A percentile compares a stretch with the other conserved stretches of the same genome.
Conservation (phyloP, 192 early-diverging fungal species). For the Gamsiella multidivaricata region DNA sequence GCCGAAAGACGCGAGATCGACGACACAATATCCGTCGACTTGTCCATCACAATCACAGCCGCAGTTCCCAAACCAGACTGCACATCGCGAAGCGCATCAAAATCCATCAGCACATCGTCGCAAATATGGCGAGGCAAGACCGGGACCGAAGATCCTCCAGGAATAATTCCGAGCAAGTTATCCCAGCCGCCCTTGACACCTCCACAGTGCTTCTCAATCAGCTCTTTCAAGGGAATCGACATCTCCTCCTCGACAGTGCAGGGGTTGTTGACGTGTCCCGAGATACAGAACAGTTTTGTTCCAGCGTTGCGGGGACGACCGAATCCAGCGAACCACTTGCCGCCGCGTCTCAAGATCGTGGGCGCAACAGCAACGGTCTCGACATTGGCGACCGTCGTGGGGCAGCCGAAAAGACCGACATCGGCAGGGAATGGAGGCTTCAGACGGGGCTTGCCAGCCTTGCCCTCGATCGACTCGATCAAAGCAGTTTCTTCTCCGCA, state of each 20-base stretch:
- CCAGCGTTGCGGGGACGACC: constrained; percentile 92
- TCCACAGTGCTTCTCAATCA: constrained; percentile 95
- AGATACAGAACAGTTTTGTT: constrained; percentile 98
- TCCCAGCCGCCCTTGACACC: constrained; percentile 99
- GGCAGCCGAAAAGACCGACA: constrained; percentile 97
- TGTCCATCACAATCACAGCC: constrained; percentile 35
- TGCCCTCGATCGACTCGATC: constrained; percentile 93
- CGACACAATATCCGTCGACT: constrained; percentile 87
- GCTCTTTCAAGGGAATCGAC: constrained; percentile 93
- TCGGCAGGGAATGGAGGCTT: constrained; percentile 99
- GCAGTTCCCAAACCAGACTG: constrained; percentile 77
- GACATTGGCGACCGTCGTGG: constrained; percentile 98
- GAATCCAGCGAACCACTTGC: constrained; percentile 93
- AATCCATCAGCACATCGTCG: constrained; percentile 97
- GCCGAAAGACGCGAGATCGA: constrained; percentile 92
- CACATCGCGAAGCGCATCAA: constrained; percentile 95
- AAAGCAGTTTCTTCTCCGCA: constrained; percentile 96
- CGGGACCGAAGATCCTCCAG: constrained; percentile 96
- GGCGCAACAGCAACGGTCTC: constrained; percentile 99
- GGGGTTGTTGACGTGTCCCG: constrained; percentile 97
- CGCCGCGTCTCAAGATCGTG: constrained; percentile 86
- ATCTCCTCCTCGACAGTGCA: constrained; percentile 99
- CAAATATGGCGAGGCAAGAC: constrained; percentile 79
- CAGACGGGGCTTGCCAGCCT: constrained; percentile 97
- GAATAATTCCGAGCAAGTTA: constrained; percentile 96